These are phyloP conservation scores for Ambrosia hybrid DNA, from an alignment of 140 eudicot species.

Conservation along the genomic window DNA sequence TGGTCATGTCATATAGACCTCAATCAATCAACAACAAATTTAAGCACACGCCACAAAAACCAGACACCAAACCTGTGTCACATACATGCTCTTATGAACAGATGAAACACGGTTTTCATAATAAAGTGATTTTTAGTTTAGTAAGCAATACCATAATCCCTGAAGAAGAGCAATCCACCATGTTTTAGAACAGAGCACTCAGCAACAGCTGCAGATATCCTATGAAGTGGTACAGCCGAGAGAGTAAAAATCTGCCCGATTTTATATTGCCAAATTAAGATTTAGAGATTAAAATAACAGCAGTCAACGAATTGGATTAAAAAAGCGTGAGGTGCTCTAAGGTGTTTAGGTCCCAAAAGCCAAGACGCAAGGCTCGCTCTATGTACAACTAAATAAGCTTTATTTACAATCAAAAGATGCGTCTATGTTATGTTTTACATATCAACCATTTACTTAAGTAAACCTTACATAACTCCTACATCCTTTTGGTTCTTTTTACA, in stretches of 20 bases:
- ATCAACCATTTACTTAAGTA: too few species aligned
- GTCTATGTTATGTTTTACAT: too few species aligned
- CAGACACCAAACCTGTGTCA: not conserved
- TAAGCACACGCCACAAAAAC: not conserved
- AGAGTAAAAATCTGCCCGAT: conserved; percentile 74
- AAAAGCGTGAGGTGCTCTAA: too few species aligned
- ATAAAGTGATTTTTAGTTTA: not conserved
- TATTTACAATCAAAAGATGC: too few species aligned
- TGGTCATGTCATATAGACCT: conserved; percentile 98
- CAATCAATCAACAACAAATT: conserved; percentile 8
- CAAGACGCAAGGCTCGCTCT: too few species aligned
- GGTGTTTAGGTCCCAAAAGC: too few species aligned
- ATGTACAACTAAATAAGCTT: too few species aligned
- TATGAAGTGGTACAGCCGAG: conserved; percentile 81
- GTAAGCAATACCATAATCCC: conserved; percentile 82
- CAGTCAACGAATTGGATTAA: too few species aligned
- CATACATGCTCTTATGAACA: not conserved
- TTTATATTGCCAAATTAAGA: not conserved
- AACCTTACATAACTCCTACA: too few species aligned
- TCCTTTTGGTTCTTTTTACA: too few species aligned
- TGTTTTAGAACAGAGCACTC: conserved; percentile 84
- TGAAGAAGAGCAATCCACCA: conserved; percentile 80
- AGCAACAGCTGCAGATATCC: conserved; percentile 66
- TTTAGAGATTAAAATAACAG: conserved; percentile 1
- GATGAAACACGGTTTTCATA: not conserved